These are phyloP conservation scores for Gilbertella persicaria DNA, from an alignment of 371 early-diverging fungal species.

Conservation along the genomic window DNA sequence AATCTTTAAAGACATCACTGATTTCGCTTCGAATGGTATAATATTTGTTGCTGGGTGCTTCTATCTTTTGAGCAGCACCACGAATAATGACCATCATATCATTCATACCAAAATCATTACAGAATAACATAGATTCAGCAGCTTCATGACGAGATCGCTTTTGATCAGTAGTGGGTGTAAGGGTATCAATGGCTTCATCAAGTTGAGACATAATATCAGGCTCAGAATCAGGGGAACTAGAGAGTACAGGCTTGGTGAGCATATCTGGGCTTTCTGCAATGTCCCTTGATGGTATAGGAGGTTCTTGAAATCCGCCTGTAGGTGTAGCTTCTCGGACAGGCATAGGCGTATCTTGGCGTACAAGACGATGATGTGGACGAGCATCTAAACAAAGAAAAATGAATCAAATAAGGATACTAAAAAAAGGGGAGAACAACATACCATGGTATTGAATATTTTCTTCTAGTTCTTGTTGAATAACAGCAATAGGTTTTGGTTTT, in stretches of 20 bases:
- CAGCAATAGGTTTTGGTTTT: neutral
- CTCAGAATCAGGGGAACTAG: conserved; percentile 5
- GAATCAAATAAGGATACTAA: no score
- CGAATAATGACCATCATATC: conserved; percentile 53
- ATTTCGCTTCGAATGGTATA: conserved; percentile 39
- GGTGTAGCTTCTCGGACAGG: conserved; percentile 26
- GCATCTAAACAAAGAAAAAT: neutral
- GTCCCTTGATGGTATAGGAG: conserved; percentile 11
- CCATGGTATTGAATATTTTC: neutral
- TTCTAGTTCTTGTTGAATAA: neutral
- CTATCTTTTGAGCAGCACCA: conserved; percentile 28
- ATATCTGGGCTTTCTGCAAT: conserved; percentile 17
- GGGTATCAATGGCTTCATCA: conserved; percentile 23
- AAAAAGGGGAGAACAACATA: no score
- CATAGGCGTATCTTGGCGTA: conserved; percentile 50
- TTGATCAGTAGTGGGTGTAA: conserved; percentile 3
- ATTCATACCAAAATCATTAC: conserved; percentile 54
- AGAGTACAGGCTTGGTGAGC: conserved; percentile 2
- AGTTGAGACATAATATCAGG: conserved; percentile 13
- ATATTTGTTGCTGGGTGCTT: neutral
- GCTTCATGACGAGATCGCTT: conserved; percentile 16
- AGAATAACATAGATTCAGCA: conserved; percentile 42
- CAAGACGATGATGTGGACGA: conserved; percentile 35
- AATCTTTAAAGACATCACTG: conserved; percentile 38
- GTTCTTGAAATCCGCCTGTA: conserved; percentile 7